Evolutionary conservation across 805 yeast species (phyloP).

Genomic region (Pichia nakasei): DNA sequence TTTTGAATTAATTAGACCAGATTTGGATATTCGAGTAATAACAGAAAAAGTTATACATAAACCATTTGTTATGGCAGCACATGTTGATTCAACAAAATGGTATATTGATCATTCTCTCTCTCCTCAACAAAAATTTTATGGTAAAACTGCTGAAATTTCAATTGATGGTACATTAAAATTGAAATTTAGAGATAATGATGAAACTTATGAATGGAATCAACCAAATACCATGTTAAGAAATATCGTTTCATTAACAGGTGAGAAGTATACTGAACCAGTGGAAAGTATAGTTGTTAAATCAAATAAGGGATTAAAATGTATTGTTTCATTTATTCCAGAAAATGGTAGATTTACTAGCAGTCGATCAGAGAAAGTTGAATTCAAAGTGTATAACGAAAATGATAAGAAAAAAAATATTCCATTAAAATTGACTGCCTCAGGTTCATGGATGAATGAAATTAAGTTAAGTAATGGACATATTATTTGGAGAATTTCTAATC

Average conservation of each 20-base stretch:
- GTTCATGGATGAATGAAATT: slow-evolving; percentile 79
- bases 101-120: slow-evolving; percentile 47
- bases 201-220: slow-evolving; percentile 68
- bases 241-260: slow-evolving; percentile 72
- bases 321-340: slow-evolving; percentile 58
- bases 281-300: slow-evolving; percentile 59
- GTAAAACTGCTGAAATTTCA: slow-evolving; percentile 78
- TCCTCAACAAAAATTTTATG: slow-evolving; percentile 90
- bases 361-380: slow-evolving; percentile 60
- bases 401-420: slow-evolving; percentile 23
- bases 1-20: slow-evolving; percentile 81
- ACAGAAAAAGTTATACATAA: slow-evolving; percentile 84
- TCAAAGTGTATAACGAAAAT: slow-evolving; percentile 32
- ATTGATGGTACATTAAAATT: slow-evolving; percentile 65
- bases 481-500: slow-evolving; percentile 68
- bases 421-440: slow-evolving; percentile 35
- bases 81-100: slow-evolving; percentile 71
- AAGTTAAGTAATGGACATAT: slow-evolving; percentile 31
- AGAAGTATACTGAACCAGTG: slow-evolving; percentile 83
- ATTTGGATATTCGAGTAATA: slow-evolving; percentile 60
- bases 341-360: slow-evolving; percentile 83
- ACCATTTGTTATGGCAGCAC: slow-evolving; percentile 70
- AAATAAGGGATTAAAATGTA: slow-evolving; percentile 60
- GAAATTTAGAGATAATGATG: slow-evolving; percentile 46
- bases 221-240: slow-evolving; percentile 81